A percentile compares a stretch with the other conserved stretches of the same genome.
phyloP scores from a whole-genome alignment of 2,329 filamentous ascomycete species.

The Furcasterigmium furcatum region DNA sequence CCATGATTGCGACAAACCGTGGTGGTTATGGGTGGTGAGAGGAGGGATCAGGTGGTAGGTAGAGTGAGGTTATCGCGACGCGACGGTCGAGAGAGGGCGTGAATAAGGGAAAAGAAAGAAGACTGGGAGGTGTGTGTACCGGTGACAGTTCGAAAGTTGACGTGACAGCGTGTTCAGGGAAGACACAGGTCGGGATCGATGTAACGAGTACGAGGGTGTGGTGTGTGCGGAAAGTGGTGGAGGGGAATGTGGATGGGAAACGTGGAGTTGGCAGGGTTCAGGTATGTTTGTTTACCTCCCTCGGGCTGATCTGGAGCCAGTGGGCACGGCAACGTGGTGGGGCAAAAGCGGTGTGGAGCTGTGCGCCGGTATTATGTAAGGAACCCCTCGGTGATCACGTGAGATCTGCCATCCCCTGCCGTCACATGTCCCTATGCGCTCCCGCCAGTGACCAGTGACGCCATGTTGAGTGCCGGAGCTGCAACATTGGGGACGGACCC shows the following conservation, averaged over 20 bases:
- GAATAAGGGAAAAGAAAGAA: background rate
- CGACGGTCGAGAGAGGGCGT: background rate
- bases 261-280: constrained; percentile 1
- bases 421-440: background rate
- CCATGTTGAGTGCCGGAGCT: no score
- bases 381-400: background rate
- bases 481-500: background rate
- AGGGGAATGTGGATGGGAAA: background rate
- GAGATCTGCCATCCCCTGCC: background rate
- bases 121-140: background rate
- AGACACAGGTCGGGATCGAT: constrained; percentile 7
- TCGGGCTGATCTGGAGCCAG: background rate
- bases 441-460: background rate
- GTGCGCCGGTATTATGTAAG: background rate
- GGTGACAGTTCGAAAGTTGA: background rate
- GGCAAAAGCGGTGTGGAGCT: background rate
- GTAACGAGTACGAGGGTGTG: constrained; percentile 5
- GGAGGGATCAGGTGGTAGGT: background rate
- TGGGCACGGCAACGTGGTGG: background rate
- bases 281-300: constrained; percentile 13
- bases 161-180: constrained; percentile 5
- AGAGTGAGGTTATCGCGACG: background rate
- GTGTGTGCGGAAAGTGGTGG: background rate
- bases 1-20: constrained; percentile 23
- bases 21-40: background rate